These are phyloP conservation scores for Eimeria praecox DNA, from an alignment of 169 alveolate genomes.

Conservation along the genomic window DNA sequence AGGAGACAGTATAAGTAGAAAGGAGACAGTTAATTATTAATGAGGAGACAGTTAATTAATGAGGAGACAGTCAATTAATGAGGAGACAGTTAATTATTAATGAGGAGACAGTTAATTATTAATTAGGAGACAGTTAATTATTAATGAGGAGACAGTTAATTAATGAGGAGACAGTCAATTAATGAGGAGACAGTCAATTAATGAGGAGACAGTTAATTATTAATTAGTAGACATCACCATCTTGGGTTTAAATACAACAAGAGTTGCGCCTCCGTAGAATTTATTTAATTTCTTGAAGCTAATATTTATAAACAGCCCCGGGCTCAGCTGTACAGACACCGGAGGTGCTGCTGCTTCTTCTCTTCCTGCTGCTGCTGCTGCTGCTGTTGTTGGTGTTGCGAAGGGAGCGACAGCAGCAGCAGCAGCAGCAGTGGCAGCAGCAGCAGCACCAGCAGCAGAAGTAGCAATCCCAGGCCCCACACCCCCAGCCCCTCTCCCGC, in stretches of 20 bases:
- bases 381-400: not conserved
- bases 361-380: not conserved
- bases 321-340: not conserved
- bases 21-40: not conserved
- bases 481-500: not conserved
- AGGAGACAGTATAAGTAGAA: not conserved
- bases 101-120: not conserved
- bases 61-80: too few relatives aligned
- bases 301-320: not conserved
- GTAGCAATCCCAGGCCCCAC: not conserved
- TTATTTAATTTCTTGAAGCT: too few relatives aligned
- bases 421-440: not conserved
- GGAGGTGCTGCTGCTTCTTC: not conserved
- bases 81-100: too few relatives aligned
- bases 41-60: too few relatives aligned
- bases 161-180: too few relatives aligned
- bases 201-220: not conserved
- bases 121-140: too few relatives aligned
- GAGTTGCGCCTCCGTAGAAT: not conserved
- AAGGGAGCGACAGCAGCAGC: not conserved
- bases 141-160: too few relatives aligned
- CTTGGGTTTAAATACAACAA: not conserved
- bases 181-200: too few relatives aligned
- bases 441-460: not conserved
- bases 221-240: too few relatives aligned